phyloP scores from a whole-genome alignment of 164 flowering plant species.

The Vitis riparia region DNA sequence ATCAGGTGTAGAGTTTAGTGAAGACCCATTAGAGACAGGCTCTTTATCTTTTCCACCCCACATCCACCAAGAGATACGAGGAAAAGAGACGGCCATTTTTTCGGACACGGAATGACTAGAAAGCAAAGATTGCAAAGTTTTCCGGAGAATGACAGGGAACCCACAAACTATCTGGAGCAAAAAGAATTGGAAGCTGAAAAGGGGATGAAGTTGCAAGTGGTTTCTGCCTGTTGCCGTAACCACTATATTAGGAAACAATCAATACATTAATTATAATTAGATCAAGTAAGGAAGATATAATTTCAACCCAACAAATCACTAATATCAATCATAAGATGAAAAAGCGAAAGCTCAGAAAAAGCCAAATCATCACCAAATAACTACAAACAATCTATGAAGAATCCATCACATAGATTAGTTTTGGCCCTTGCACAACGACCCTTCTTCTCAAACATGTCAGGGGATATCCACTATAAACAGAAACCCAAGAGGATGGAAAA shows the following conservation, averaged over 20 bases:
- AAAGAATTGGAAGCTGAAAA: not conserved
- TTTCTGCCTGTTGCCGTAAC: conserved; percentile 23
- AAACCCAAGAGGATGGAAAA: not conserved
- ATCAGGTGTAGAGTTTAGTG: conserved; percentile 24
- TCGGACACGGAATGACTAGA: not conserved
- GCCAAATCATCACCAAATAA: not conserved
- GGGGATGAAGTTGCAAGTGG: conserved; percentile 4
- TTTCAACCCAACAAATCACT: conserved; percentile 11
- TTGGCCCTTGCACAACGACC: not conserved
- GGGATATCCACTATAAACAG: not conserved
- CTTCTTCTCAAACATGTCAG: not conserved
- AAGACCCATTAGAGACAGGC: conserved; percentile 25
- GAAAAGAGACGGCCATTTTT: conserved; percentile 33
- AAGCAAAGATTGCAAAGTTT: conserved; percentile 2
- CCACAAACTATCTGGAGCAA: conserved; percentile 3
- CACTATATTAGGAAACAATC: conserved; percentile 14
- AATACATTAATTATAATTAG: not conserved
- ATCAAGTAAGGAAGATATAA: conserved; percentile 2
- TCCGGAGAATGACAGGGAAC: not conserved
- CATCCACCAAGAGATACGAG: conserved; percentile 35
- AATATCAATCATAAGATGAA: not conserved
- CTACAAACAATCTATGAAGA: not conserved
- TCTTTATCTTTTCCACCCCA: conserved; percentile 41
- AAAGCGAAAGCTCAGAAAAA: conserved; percentile 1
- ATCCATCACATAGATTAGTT: no score